Conservation (phyloP, 768 basidiomycete genomes). For the Coprinopsis sp. region DNA sequence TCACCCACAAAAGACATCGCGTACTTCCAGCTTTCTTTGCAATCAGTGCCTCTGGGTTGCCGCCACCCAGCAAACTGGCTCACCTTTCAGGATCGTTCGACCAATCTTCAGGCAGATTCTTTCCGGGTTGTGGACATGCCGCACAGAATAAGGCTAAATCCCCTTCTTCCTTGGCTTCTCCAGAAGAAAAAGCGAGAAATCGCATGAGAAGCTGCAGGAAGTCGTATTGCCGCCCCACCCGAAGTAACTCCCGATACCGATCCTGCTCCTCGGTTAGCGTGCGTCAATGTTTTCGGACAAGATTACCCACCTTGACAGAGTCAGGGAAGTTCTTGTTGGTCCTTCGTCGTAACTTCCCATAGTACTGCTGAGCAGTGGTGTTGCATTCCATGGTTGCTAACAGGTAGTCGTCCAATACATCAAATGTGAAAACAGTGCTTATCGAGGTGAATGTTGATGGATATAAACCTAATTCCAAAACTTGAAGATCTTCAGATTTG, state of each 20-base stretch:
- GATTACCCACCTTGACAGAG: slow-evolving; percentile 2
- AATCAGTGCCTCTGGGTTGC: too few relatives aligned
- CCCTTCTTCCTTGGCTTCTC: neutral
- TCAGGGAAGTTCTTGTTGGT: slow-evolving; percentile 14
- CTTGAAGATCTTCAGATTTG: too few relatives aligned
- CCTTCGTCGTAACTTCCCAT: slow-evolving; percentile 11
- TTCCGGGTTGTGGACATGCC: slow-evolving; percentile 13
- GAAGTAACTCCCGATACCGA: slow-evolving; percentile 13
- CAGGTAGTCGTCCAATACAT: slow-evolving; percentile 12
- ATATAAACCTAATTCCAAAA: slow-evolving; percentile 9
- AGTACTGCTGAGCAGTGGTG: slow-evolving; percentile 16
- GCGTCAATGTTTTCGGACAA: too few relatives aligned
- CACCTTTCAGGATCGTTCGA: neutral
- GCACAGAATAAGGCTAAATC: slow-evolving; percentile 17
- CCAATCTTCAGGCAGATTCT: slow-evolving; percentile 15
- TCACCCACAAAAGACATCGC: slow-evolving; percentile 2
- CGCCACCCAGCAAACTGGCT: too few relatives aligned
- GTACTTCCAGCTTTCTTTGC: too few relatives aligned
- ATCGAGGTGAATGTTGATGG: too few relatives aligned
- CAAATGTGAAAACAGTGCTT: slow-evolving; percentile 15
- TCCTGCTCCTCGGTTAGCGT: too few relatives aligned
- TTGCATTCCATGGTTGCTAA: slow-evolving; percentile 16
- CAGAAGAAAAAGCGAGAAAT: slow-evolving; percentile 7
- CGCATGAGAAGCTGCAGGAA: slow-evolving; percentile 12
- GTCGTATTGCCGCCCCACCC: slow-evolving; percentile 12